These are phyloP conservation scores for Prunus persica DNA, from an alignment of 306 rosid species.

Conservation along the genomic window Prunus_persica_NCBIv2 NC_034014.1:25038501-25039000, in stretches of 20 bases:
- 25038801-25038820: constrained; percentile 27
- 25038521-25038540: no score
- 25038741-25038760: constrained; percentile 21
- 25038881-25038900: not conserved
- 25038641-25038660: constrained; percentile 25
- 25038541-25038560: no score
- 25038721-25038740: constrained; percentile 20
- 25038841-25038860: constrained; percentile 46
- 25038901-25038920: not conserved
- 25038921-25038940: not conserved
- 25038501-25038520: no score
- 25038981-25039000: constrained; percentile 40
- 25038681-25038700: constrained; percentile 31
- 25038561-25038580: not conserved
- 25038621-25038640: not conserved
- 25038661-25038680: constrained; percentile 31
- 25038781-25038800: constrained; percentile 25
- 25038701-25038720: constrained; percentile 36
- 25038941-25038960: not conserved
- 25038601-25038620: not conserved
- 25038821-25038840: constrained; percentile 35
- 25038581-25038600: not conserved
- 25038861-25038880: constrained; percentile 54
- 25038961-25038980: not conserved
- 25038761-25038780: constrained; percentile 40